These are phyloP conservation scores for Isatis lusitanica DNA, from an alignment of 441 rosid species.

Conservation along the genomic window DNA sequence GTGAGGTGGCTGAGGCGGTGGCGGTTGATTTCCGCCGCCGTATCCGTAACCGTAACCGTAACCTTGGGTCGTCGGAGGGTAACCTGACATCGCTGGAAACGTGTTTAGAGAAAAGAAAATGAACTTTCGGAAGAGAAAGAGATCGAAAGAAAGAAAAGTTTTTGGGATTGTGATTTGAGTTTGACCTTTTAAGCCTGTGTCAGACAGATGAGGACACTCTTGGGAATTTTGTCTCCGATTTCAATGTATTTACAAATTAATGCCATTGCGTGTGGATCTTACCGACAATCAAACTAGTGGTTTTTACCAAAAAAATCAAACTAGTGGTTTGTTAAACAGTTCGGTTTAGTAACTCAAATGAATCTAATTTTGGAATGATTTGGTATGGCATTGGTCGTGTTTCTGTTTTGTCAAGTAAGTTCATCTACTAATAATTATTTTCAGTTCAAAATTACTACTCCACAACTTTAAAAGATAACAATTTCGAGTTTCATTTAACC, in stretches of 20 bases:
- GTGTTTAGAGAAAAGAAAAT: not conserved
- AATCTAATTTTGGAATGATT: not conserved
- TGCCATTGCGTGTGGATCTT: conserved; percentile 25
- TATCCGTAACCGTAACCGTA: conserved; percentile 23
- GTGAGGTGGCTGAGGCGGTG: conserved; percentile 23
- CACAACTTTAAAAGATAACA: not conserved
- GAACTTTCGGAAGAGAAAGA: not conserved
- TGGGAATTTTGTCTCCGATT: not conserved
- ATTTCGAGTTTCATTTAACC: not conserved
- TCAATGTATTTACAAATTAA: not conserved
- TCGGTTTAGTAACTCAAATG: not conserved
- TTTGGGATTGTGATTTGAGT: not conserved
- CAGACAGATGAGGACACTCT: conserved; percentile 10
- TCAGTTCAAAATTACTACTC: no score
- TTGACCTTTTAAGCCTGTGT: conserved; percentile 11
- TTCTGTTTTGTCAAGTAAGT: not conserved
- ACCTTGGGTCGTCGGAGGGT: conserved; percentile 28
- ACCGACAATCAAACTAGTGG: conserved; percentile 20
- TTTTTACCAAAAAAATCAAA: not conserved
- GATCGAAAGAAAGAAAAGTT: not conserved
- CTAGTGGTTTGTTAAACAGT: not conserved
- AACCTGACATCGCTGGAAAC: conserved; percentile 16
- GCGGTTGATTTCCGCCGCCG: conserved; percentile 30
- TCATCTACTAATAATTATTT: no score
- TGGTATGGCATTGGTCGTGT: not conserved